Evolutionary conservation across 208 protist genomes (phyloP).

Genomic region (Herpetomonas muscarum): DNA sequence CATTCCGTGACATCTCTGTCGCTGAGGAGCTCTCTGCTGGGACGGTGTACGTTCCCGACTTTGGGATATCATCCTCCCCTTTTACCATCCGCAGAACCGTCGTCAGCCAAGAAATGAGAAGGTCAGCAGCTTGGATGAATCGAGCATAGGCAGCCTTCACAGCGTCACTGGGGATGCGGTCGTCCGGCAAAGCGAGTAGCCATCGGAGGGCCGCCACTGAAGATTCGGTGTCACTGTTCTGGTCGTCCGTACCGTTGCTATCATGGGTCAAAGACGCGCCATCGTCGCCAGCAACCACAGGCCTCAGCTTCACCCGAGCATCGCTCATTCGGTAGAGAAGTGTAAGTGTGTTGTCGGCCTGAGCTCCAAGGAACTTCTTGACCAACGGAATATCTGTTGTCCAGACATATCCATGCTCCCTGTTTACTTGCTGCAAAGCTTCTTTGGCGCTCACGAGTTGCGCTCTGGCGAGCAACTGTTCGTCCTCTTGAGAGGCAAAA

Average conservation of each 20-base stretch:
- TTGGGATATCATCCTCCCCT: conserved; percentile 50
- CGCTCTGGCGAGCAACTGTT: conserved; percentile 18
- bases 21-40: not conserved
- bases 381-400: conserved; percentile 34
- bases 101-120: conserved; percentile 42
- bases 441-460: conserved; percentile 28
- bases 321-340: not conserved
- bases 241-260: too few species aligned
- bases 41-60: conserved; percentile 47
- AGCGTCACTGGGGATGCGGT: conserved; percentile 18
- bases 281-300: too few species aligned
- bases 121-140: conserved; percentile 58
- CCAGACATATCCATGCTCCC: conserved; percentile 38
- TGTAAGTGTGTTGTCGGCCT: not conserved
- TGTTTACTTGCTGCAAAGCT: conserved; percentile 29
- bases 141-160: conserved; percentile 42
- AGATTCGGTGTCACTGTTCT: too few species aligned
- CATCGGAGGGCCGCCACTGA: not conserved
- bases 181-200: conserved; percentile 23
- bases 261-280: too few species aligned
- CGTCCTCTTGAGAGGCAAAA: conserved; percentile 21
- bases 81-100: conserved; percentile 35
- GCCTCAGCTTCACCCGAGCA: not conserved
- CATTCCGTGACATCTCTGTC: too few species aligned
- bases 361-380: conserved; percentile 19